Percentiles rank a stretch among this genome's conserved stretches.
phyloP scores from a whole-genome alignment of 1,284 basidiomycete genomes.

The Agroathelia rolfsii region DNA sequence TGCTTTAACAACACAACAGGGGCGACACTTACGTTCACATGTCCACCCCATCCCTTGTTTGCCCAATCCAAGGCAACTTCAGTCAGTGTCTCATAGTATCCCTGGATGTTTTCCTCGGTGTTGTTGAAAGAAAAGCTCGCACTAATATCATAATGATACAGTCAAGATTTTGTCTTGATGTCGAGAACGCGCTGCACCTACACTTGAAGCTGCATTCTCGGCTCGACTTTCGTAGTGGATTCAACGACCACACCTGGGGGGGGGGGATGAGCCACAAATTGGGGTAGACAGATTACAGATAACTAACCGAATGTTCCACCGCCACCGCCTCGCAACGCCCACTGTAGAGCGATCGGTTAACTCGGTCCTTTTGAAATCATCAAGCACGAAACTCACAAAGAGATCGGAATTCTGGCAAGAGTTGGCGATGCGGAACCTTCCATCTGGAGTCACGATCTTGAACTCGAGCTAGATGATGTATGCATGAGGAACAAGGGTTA shows the following conservation, averaged over 20 bases:
- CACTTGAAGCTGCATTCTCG: conserved; percentile 8
- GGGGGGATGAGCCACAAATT: too few relatives aligned
- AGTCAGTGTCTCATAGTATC: conserved; percentile 21
- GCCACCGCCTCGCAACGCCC: too few relatives aligned
- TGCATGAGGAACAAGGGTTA: too few relatives aligned
- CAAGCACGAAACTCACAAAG: too few relatives aligned
- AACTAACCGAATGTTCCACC: conserved; percentile 17
- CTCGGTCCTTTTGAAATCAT: too few relatives aligned
- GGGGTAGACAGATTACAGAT: too few relatives aligned
- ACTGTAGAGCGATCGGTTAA: conserved; percentile 26
- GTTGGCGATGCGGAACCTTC: conserved; percentile 21
- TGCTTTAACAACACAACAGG: too few relatives aligned
- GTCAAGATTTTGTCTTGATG: neutral
- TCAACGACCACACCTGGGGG: conserved; percentile 12
- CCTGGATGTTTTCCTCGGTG: conserved; percentile 11
- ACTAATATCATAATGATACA: too few relatives aligned
- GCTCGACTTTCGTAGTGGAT: conserved; percentile 7
- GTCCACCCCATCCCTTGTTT: conserved; percentile 44
- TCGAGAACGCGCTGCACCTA: too few relatives aligned
- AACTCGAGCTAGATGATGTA: conserved; percentile 15
- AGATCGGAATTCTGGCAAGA: conserved; percentile 25
- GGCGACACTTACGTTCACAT: conserved; percentile 25
- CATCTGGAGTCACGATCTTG: conserved; percentile 22
- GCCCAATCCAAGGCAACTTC: conserved; percentile 30
- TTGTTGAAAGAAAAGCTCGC: conserved; percentile 13